Base-by-base conservation (phyloP, 495 filamentous ascomycete species). In the Lophium mytilinum region DNA sequence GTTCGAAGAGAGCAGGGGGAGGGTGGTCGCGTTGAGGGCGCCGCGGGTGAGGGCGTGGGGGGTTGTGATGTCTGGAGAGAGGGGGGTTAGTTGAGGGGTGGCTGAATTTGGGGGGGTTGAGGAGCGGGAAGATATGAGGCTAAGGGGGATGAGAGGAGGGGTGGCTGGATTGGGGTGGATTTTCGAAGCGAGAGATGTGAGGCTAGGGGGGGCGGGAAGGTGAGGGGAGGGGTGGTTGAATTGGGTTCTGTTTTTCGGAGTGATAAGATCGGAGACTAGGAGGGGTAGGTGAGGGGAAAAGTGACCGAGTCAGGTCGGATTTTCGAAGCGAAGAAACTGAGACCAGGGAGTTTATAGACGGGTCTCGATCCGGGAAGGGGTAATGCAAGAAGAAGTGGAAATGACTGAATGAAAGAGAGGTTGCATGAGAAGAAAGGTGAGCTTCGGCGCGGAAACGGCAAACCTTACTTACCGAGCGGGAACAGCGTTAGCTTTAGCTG, bases 401-500 rank as follows among this genome's bases (percentile, higher is more conserved):
- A 18, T 17, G 14, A 12, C 1, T 53, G 4, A 49, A 6, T 11
- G 42, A 50, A 33, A 36, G 19, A 36, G 19, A 50, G 34, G 37
- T 9, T 12, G 5, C 30, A 19, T 18, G 53, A 50, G 30, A 47
- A 9, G 30, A 35, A 35, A 30, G 24, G 24, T 3, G 24, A 30
- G 24, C 2, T 30, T 30, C 24, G 24, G 24, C 24, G 24, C 24
- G 24, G 24, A 30, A 30, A 30, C 24, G 24, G 24, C 24, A 30
- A 2, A 30, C 24, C 24, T 6, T 6, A 37, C 57, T 7, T 42
- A 66, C 64, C 92, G 21, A 98, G 80, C 0, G 94, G 88, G 69
- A 96, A 91, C 0, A 93, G 71, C 1, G 80, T 87, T 6, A 97
- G 70, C 4, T 86, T 90, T 15, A 98, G 79, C 50, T 69, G 76